Percentiles rank a stretch among this genome's conserved stretches.
These are phyloP conservation scores for Talaromyces ruber DNA, from an alignment of 495 filamentous ascomycete species.

Conservation along the genomic window DNA sequence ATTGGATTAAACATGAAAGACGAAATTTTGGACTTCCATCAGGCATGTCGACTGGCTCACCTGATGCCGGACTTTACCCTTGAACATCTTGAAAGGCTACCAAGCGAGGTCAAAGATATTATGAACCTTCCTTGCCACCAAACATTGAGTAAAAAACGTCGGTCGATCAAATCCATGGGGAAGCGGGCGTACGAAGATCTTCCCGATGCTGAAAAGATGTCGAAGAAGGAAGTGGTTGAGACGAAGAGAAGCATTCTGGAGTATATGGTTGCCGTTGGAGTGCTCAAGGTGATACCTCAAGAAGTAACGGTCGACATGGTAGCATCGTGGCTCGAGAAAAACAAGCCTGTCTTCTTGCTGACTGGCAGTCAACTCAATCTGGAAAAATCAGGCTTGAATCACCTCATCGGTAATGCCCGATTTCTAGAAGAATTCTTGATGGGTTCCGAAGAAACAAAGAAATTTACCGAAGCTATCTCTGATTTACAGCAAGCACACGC, in stretches of 20 bases:
- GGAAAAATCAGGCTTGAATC: neutral
- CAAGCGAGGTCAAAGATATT: neutral
- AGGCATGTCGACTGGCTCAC: neutral
- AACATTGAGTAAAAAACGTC: neutral
- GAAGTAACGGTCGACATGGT: neutral
- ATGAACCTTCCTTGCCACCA: neutral
- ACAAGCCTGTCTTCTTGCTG: neutral
- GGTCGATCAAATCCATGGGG: neutral
- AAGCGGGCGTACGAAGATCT: neutral
- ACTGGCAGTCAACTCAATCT: neutral
- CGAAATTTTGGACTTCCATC: neutral
- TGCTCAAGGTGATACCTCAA: neutral
- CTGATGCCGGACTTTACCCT: neutral
- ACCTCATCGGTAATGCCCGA: neutral
- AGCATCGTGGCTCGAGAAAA: neutral
- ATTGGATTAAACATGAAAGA: neutral
- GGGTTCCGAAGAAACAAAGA: neutral
- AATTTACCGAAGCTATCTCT: neutral
- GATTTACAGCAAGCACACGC: neutral
- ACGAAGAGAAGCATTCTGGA: neutral
- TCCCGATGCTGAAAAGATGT: neutral
- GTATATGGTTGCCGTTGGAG: neutral
- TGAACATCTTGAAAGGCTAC: neutral
- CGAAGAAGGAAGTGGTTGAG: neutral
- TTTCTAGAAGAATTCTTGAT: neutral